A percentile compares a stretch with the other conserved stretches of the same genome.
Evolutionary conservation across 1,284 basidiomycete species (phyloP).

Genomic region (Ceratobasidium sp.): DNA sequence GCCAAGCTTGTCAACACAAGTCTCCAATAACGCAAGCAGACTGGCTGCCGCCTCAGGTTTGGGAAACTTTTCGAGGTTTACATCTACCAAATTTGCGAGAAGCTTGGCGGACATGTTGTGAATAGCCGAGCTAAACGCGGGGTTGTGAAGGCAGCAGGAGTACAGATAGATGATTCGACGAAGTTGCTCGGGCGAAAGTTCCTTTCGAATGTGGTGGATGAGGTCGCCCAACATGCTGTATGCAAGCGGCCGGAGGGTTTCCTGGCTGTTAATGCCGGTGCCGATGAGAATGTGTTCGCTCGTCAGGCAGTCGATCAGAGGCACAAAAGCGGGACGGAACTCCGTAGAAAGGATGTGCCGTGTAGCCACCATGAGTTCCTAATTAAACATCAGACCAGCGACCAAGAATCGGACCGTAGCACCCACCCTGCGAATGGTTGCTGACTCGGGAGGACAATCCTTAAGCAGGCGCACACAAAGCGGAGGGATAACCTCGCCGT

Average conservation of each 20-base stretch:
- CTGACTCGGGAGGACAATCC: constrained; percentile 89
- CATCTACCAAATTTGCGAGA: constrained; percentile 88
- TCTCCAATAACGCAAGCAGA: constrained; percentile 79
- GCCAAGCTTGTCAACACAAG: constrained; percentile 85
- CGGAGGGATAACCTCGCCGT: constrained; percentile 82
- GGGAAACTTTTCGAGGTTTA: constrained; percentile 77
- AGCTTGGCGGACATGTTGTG: constrained; percentile 95
- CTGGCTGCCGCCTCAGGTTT: constrained; percentile 70
- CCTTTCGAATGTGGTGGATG: constrained; percentile 87
- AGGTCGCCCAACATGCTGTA: constrained; percentile 93
- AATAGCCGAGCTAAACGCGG: constrained; percentile 78
- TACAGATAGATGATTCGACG: constrained; percentile 84
- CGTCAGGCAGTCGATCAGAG: constrained; percentile 88
- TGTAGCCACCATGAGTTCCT: constrained; percentile 94
- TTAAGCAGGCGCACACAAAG: constrained; percentile 87
- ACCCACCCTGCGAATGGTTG: constrained; percentile 76
- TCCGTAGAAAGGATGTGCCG: constrained; percentile 88
- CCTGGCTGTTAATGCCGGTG: constrained; percentile 77
- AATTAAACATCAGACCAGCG: constrained; percentile 31
- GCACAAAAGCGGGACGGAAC: constrained; percentile 80
- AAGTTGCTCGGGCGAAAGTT: constrained; percentile 82
- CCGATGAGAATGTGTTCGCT: constrained; percentile 94
- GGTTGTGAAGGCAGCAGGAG: constrained; percentile 88
- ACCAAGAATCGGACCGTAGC: neutral
- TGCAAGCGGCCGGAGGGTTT: constrained; percentile 82